Base-by-base conservation (phyloP, 2,329 filamentous ascomycete species). In the Ceratocystiopsis brevicomis region DNA sequence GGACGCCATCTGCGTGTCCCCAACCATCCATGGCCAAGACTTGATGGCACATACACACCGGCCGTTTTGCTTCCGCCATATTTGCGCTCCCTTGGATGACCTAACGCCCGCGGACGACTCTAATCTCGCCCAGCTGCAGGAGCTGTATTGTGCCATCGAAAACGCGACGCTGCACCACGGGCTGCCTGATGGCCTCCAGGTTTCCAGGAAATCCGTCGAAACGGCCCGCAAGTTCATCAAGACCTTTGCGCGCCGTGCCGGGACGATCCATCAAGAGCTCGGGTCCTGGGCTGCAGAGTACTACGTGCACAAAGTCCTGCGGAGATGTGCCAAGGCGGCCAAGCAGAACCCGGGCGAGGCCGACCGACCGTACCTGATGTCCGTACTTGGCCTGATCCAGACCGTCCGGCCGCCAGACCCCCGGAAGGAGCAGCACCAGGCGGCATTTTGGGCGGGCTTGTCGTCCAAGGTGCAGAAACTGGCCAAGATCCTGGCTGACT, bases 281-380 rank as follows among this genome's bases (percentile, higher is more conserved):
- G 82, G 82, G 0, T 50, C 63, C 1, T 87, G 79, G 78, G 78
- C 78, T 1, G 69, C 70, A 0, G 76, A 86, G 40, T 69, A 68
- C 41, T 86, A 77, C 53, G 69, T 86, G 19, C 58, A 58, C 42
- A 61, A 61, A 35, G 66, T 68, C 4, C 59, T 74, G 11, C 56
- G 48, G 2, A 51, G 54, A 38, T 41, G 12, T 43, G 32, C 6
- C 48, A 34, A 42, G n/a, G 38, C 25, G 2, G 25, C 35, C 2
- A 15, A 39, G 2, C 33, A 30, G 25, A 30, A 4, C 5, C 10
- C 6, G 4, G 10, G 1, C 34, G 16, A 4, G 19, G 18, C 18
- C 19, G 15, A 6, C 10, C 33, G 1, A 40, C 55, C 55, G 11
- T 81, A 79, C 45, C 57, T 84, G 1, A 59, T 61, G 1, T 57